Conservation (phyloP, 164 flowering plant species). For the Litsea cubeba region DNA sequence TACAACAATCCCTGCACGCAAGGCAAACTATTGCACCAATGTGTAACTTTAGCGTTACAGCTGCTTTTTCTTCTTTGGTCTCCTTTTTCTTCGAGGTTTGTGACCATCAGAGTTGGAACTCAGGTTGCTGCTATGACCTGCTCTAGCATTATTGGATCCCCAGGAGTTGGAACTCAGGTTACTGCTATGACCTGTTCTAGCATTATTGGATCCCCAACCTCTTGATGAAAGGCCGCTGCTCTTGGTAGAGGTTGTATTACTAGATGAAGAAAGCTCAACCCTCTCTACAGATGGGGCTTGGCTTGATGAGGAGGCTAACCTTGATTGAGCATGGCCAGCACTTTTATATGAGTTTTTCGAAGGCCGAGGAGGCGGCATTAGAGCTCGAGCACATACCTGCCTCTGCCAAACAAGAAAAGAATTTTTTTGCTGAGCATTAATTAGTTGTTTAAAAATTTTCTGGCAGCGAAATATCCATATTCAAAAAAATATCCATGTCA, state of each 20-base stretch:
- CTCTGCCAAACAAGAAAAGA: slow-evolving; percentile 28
- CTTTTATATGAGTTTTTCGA: slow-evolving; percentile 31
- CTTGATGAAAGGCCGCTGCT: slow-evolving; percentile 35
- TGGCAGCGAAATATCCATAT: not conserved
- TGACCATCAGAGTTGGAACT: slow-evolving; percentile 96
- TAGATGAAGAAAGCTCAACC: slow-evolving; percentile 46
- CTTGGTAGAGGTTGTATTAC: slow-evolving; percentile 53
- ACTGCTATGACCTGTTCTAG: slow-evolving; percentile 56
- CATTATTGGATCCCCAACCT: slow-evolving; percentile 42
- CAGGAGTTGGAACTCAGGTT: slow-evolving; percentile 81
- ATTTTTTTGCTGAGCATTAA: not conserved
- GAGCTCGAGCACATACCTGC: slow-evolving; percentile 65
- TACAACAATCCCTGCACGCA: not conserved
- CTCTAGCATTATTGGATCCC: slow-evolving; percentile 44
- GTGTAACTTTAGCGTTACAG: not conserved
- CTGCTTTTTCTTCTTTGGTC: slow-evolving; percentile 93
- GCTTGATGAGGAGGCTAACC: slow-evolving; percentile 48
- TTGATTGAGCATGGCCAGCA: slow-evolving; percentile 31
- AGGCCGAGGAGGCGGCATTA: slow-evolving; percentile 91
- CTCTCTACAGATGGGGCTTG: slow-evolving; percentile 33
- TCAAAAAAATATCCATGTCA: slow-evolving; percentile 3
- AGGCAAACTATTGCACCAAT: not conserved
- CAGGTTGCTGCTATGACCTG: slow-evolving; percentile 64
- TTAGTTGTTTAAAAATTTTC: not conserved
- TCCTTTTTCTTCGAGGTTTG: slow-evolving; percentile 87